Conservation (phyloP, 83 land plant genomes). For the Diphasiastrum complanatum region DNA sequence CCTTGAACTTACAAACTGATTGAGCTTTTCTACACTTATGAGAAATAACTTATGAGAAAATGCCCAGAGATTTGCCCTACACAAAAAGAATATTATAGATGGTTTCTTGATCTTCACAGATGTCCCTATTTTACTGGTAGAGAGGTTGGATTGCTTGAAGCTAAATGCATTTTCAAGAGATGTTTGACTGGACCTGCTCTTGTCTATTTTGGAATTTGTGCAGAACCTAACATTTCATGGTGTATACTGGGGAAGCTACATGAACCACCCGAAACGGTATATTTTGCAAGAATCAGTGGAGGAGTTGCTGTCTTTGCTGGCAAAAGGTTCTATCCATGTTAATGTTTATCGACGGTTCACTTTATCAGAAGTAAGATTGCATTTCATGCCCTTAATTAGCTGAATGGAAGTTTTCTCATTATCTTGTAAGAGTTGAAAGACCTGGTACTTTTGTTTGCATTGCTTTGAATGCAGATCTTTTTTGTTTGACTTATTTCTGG, state of each 20-base stretch:
- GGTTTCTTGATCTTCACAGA: too few species aligned
- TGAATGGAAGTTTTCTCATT: background rate
- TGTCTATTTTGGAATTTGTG: constrained; percentile 4
- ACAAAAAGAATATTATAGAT: too few species aligned
- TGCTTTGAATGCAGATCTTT: too few species aligned
- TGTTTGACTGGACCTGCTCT: too few species aligned
- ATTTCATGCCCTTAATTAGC: background rate
- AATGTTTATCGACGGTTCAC: constrained; percentile 63
- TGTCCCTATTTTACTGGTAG: too few species aligned
- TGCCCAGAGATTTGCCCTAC: too few species aligned
- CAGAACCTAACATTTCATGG: constrained; percentile 98
- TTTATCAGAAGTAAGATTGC: constrained; percentile 54
- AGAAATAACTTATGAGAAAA: too few species aligned
- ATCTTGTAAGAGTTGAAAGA: background rate
- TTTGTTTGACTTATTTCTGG: too few species aligned
- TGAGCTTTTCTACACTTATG: too few species aligned
- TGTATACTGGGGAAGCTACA: constrained; percentile 91
- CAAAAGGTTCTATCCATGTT: constrained; percentile 56
- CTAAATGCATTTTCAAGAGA: background rate
- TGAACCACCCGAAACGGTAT: constrained; percentile 43
- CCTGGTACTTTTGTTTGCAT: too few species aligned
- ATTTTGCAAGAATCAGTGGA: constrained; percentile 54
- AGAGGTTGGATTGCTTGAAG: background rate
- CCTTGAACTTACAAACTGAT: too few species aligned
- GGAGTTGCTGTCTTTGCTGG: constrained; percentile 64